These are phyloP conservation scores for Cucumis melo DNA, from an alignment of 306 rosid genomes.

Conservation along the genomic window DNA sequence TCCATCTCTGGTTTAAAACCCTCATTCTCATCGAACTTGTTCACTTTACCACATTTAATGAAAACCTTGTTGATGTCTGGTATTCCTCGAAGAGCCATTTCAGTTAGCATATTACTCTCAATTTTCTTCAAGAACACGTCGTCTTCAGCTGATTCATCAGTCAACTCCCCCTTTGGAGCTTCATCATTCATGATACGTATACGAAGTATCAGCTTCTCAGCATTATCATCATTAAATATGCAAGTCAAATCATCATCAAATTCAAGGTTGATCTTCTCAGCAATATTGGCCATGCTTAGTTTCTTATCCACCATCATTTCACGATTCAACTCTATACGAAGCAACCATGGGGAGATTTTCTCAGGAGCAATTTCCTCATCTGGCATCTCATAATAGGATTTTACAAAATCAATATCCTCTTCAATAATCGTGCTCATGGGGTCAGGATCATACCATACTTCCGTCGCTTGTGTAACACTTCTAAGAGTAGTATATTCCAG, in stretches of 20 bases:
- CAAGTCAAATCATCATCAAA: conserved; percentile 89
- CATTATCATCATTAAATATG: conserved; percentile 94
- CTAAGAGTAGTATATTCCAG: conserved; percentile 92
- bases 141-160: conserved; percentile 94
- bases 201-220: conserved; percentile 87
- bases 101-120: conserved; percentile 95
- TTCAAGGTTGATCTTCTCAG: conserved; percentile 90
- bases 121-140: conserved; percentile 93
- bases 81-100: conserved; percentile 94
- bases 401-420: conserved; percentile 88
- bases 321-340: conserved; percentile 89
- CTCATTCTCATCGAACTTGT: conserved; percentile 66
- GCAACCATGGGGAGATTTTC: conserved; percentile 97
- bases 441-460: conserved; percentile 98
- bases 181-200: conserved; percentile 96
- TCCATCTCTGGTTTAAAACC: conserved; percentile 88
- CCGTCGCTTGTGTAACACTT: conserved; percentile 97
- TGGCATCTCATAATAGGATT: conserved; percentile 92
- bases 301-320: conserved; percentile 99
- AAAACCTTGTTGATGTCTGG: conserved; percentile 91
- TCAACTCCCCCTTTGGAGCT: conserved; percentile 81
- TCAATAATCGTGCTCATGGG: conserved; percentile 89
- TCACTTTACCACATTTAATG: conserved; percentile 65
- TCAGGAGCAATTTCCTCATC: conserved; percentile 94
- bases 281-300: conserved; percentile 98